Conservation (phyloP, 75 land plant genomes). For the Adiantum capillusveneris region DNA sequence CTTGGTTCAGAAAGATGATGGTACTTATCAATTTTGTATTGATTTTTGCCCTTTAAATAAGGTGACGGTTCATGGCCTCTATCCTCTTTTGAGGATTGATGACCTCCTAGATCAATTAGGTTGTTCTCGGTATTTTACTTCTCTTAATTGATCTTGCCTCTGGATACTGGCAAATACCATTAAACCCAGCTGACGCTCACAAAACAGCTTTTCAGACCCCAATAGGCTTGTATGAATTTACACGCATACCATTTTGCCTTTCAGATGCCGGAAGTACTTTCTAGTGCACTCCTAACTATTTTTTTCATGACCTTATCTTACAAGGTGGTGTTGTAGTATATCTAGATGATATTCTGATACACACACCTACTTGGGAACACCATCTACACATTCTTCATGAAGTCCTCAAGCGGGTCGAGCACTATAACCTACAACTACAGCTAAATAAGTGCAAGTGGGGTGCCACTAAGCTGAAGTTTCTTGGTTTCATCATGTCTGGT, state of each 20-base stretch:
- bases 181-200: too few species aligned
- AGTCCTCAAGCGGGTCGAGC: background rate
- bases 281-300: background rate
- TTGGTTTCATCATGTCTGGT: too few species aligned
- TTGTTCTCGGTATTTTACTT: background rate
- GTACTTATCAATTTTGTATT: background rate
- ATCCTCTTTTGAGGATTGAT: too few species aligned
- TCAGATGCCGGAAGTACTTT: conserved; percentile 1
- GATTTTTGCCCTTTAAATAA: conserved; percentile 9
- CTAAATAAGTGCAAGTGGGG: background rate
- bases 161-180: too few species aligned
- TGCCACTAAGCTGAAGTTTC: background rate
- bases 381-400: background rate
- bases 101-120: too few species aligned
- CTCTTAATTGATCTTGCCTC: background rate
- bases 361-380: too few species aligned
- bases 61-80: too few species aligned
- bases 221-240: background rate
- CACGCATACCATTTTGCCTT: background rate
- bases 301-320: conserved; percentile 1
- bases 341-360: too few species aligned
- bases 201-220: background rate
- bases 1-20: too few species aligned
- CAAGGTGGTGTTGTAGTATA: background rate
- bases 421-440: conserved; percentile 1